These are phyloP conservation scores for Sclerotinia borealis DNA, from an alignment of 2,329 filamentous ascomycete species.

Conservation along the genomic window DNA sequence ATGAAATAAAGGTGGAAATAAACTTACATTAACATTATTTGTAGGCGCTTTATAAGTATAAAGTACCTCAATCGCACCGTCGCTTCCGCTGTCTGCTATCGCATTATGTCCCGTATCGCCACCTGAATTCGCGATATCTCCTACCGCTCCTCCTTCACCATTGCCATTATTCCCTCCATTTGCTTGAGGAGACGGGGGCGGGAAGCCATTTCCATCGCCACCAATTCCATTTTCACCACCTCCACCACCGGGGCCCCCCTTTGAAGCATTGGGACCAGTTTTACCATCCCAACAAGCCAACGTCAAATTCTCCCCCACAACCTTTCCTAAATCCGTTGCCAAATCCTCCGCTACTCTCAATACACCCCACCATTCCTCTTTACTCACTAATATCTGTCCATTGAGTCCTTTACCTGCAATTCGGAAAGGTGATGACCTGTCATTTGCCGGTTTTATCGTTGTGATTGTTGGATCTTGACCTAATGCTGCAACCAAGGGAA, in stretches of 20 bases:
- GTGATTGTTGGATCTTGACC: slow-evolving; percentile 10
- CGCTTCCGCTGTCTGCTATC: slow-evolving; percentile 4
- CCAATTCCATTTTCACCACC: background rate
- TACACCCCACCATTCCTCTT: slow-evolving; percentile 61
- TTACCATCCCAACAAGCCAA: slow-evolving; percentile 26
- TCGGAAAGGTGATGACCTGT: slow-evolving; percentile 16
- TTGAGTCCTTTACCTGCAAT: slow-evolving; percentile 31
- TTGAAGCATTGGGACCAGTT: slow-evolving; percentile 3
- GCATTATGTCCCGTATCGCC: slow-evolving; percentile 16
- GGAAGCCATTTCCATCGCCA: background rate
- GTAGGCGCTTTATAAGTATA: slow-evolving; percentile 28
- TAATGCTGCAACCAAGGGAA: background rate
- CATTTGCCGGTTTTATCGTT: slow-evolving; percentile 32
- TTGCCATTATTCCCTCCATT: background rate
- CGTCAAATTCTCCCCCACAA: slow-evolving; percentile 57
- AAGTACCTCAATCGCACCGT: slow-evolving; percentile 20
- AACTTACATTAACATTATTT: slow-evolving; percentile 26
- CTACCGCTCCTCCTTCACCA: slow-evolving; percentile 5
- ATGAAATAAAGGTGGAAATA: background rate
- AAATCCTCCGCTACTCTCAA: slow-evolving; percentile 62
- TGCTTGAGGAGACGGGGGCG: background rate
- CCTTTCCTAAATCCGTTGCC: slow-evolving; percentile 60
- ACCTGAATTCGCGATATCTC: slow-evolving; percentile 1
- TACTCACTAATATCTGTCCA: slow-evolving; percentile 49
- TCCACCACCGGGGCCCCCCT: background rate